Evolutionary conservation across 2,329 filamentous ascomycete genomes (phyloP).

Genomic region (Ceratocystis variospora): DNA sequence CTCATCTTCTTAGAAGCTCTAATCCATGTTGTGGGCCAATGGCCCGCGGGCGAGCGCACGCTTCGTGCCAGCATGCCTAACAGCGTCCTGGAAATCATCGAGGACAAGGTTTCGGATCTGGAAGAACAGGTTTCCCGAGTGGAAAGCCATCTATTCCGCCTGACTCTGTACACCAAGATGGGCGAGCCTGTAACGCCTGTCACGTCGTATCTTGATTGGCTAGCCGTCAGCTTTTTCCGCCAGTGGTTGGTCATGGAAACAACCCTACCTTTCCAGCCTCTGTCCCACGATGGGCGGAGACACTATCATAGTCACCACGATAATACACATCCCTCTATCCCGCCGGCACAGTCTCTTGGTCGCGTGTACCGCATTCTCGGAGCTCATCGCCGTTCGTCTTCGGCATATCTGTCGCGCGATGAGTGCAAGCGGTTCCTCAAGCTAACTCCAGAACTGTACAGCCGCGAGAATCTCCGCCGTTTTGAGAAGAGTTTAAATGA

Average conservation of each 20-base stretch:
- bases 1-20: constrained; percentile 78
- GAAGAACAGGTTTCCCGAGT: constrained; percentile 68
- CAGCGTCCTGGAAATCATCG: constrained; percentile 71
- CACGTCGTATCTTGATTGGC: constrained; percentile 78
- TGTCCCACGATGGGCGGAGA: not conserved
- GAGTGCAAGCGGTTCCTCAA: constrained; percentile 87
- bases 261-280: constrained; percentile 42
- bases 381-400: constrained; percentile 33
- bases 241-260: constrained; percentile 91
- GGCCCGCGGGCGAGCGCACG: constrained; percentile 68
- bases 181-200: constrained; percentile 71
- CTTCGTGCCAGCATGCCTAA: constrained; percentile 61
- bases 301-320: constrained; percentile 22
- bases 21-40: constrained; percentile 88
- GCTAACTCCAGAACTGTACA: constrained; percentile 67
- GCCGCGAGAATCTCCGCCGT: constrained; percentile 66
- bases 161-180: constrained; percentile 62
- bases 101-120: constrained; percentile 88
- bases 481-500: constrained; percentile 85
- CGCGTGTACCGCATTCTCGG: constrained; percentile 68
- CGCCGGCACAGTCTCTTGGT: constrained; percentile 41
- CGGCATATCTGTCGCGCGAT: constrained; percentile 63
- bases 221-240: constrained; percentile 72
- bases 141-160: constrained; percentile 67
- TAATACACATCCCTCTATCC: constrained; percentile 24